Evolutionary conservation across 2,329 filamentous ascomycete genomes (phyloP), one percentile per base, ranked within the genome.

Genomic region (Cercospora beticola): DNA sequence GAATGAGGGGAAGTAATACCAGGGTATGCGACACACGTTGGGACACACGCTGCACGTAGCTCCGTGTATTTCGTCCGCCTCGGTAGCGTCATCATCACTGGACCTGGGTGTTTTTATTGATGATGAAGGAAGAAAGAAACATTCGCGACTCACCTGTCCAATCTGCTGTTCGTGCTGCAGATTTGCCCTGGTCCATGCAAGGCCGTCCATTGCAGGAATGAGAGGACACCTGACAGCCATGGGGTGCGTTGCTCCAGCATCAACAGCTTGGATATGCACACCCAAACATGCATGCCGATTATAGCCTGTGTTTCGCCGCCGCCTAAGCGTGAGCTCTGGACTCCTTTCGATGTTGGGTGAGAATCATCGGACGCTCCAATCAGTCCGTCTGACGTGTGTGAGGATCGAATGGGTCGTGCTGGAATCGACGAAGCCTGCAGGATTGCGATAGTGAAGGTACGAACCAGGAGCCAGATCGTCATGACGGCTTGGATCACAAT

Each of bases 241-340:
- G 94, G 94, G 93, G 97, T 97, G 80, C 93, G 91, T 72, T 83
- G 80, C 73, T 90, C 85, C 77, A 97, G 81, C 83, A 93, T 89
- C 74, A 93, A 81, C 71, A 97, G 81, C 78, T 88, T 89, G 70
- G 89, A 89, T 66, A 90, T 79, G 80, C 91, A 92, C 75, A 88
- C 84, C 89, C 92, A 97, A 63, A 92, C 79, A 75, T 87, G 88
- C 85, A 95, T 97, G 72, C 87, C 86, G 69, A 95, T 82, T 74
- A 97, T 86, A 64, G 93, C 90, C 78, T 66, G 72, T 64, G 64
- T 71, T 9, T 70, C 70, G 31, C 18, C 26, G 52, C 7, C 33
- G 52, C 21, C 23, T 28, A 31, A 31, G 61, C 43, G 36, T 40
- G 62, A n/a, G 40, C 52, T 40, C 14, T 61, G 43, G 43, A 30